These are phyloP conservation scores for Penicillium psychrofluorescens DNA, from an alignment of 495 filamentous ascomycete species.

Conservation along the genomic window DNA sequence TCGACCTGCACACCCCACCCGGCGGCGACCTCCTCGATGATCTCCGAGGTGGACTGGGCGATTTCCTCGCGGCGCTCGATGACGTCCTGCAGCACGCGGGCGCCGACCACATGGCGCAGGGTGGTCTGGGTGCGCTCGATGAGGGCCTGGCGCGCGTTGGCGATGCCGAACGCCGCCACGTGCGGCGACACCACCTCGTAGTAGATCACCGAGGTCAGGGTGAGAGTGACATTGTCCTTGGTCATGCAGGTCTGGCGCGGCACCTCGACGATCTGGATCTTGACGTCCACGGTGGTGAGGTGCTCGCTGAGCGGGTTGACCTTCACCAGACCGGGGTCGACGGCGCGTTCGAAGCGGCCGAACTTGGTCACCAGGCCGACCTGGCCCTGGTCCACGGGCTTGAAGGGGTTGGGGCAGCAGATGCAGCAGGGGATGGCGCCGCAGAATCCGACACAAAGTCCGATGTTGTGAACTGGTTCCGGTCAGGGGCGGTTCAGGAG, in stretches of 20 bases:
- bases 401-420: slow-evolving; percentile 93
- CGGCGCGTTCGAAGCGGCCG: slow-evolving; percentile 90
- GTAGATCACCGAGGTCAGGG: slow-evolving; percentile 96
- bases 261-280: slow-evolving; percentile 98
- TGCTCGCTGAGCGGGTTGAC: slow-evolving; percentile 91
- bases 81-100: slow-evolving; percentile 93
- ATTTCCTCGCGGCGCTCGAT: slow-evolving; percentile 99
- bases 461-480: slow-evolving; percentile 60
- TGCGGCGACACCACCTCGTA: slow-evolving; percentile 95
- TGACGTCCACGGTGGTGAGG: slow-evolving; percentile 90
- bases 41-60: slow-evolving; percentile 87
- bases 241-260: slow-evolving; percentile 98
- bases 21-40: slow-evolving; percentile 90
- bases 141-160: slow-evolving; percentile 88
- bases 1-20: slow-evolving; percentile 97
- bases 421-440: slow-evolving; percentile 92
- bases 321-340: slow-evolving; percentile 96
- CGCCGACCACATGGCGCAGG: slow-evolving; percentile 92
- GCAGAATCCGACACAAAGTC: slow-evolving; percentile 65
- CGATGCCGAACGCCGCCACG: slow-evolving; percentile 95
- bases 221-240: slow-evolving; percentile 94
- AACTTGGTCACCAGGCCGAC: slow-evolving; percentile 95
- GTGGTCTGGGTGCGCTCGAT: slow-evolving; percentile 98
- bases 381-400: slow-evolving; percentile 84
- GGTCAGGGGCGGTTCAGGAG: too few species aligned